Percentiles rank a stretch among this genome's conserved stretches.
These are phyloP conservation scores for Chloropicon primus DNA, from an alignment of 139 green algal species.

Conservation along the genomic window DNA sequence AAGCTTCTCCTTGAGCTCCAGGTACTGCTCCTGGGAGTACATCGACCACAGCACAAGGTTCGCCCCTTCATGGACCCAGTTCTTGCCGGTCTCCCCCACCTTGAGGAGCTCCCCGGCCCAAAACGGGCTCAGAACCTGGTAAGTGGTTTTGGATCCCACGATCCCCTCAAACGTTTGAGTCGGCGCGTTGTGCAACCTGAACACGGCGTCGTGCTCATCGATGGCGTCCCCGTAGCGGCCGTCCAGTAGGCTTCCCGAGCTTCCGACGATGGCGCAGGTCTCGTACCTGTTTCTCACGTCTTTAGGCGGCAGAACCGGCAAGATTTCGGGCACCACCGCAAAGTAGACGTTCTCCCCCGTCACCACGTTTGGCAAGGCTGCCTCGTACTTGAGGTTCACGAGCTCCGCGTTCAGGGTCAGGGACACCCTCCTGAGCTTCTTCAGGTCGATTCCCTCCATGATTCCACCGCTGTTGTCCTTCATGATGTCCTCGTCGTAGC, in stretches of 20 bases:
- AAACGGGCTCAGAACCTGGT: conserved; percentile 12
- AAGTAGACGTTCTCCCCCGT: not conserved
- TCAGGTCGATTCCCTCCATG: conserved; percentile 2
- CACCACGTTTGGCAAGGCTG: not conserved
- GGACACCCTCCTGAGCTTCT: not conserved
- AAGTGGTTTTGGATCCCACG: not conserved
- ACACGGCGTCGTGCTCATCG: not conserved
- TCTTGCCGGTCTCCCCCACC: not conserved
- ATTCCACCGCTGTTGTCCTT: not conserved
- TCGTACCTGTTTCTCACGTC: conserved; percentile 13
- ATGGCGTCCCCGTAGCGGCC: not conserved
- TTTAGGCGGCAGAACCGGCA: conserved; percentile 3
- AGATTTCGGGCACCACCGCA: conserved; percentile 7
- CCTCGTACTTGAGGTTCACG: conserved; percentile 6
- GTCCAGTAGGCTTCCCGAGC: not conserved
- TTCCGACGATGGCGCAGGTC: not conserved
- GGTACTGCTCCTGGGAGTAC: conserved; percentile 8
- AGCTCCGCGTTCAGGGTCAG: not conserved
- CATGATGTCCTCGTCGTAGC: not conserved
- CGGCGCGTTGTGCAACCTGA: not conserved
- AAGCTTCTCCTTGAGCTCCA: conserved; percentile 14
- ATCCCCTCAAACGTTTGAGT: not conserved
- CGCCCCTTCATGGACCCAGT: conserved; percentile 8
- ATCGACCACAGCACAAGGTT: conserved; percentile 10
- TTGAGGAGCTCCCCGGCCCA: conserved; percentile 9